A percentile compares a stretch with the other conserved stretches of the same genome.
Conservation (phyloP, 495 filamentous ascomycete genomes). For the Penicilliopsis zonata region DNA sequence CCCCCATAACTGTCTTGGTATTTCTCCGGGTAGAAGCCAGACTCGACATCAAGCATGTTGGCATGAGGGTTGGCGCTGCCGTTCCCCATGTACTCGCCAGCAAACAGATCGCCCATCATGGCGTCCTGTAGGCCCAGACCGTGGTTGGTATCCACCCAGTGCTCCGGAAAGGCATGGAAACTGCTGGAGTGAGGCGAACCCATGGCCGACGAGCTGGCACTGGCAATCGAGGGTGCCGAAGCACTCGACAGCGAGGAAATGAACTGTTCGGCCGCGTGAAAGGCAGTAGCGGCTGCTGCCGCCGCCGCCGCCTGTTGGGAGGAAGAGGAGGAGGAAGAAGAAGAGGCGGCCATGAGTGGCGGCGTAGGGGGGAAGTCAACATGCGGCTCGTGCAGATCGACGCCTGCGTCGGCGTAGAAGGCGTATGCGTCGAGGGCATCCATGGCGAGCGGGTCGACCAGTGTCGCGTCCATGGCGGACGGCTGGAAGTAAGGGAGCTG, state of each 20-base stretch:
- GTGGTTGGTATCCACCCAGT: slow-evolving; percentile 49
- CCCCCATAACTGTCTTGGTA: slow-evolving; percentile 55
- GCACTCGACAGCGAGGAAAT: slow-evolving; percentile 56
- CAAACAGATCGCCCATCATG: slow-evolving; percentile 47
- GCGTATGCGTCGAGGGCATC: slow-evolving; percentile 15
- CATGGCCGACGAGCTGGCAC: slow-evolving; percentile 66
- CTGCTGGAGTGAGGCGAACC: slow-evolving; percentile 67
- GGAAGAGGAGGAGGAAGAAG: slow-evolving; percentile 16
- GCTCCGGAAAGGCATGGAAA: slow-evolving; percentile 43
- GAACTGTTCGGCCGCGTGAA: slow-evolving; percentile 27
- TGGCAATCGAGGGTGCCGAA: slow-evolving; percentile 57
- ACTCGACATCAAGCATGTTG: slow-evolving; percentile 20
- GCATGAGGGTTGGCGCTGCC: too few relatives aligned
- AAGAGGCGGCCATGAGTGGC: slow-evolving; percentile 14
- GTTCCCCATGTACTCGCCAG: slow-evolving; percentile 36
- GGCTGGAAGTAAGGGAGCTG: slow-evolving; percentile 22
- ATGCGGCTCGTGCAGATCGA: slow-evolving; percentile 16
- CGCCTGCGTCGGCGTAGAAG: slow-evolving; percentile 17
- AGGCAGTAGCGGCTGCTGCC: slow-evolving; percentile 21
- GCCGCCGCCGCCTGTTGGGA: slow-evolving; percentile 24
- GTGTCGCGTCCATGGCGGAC: slow-evolving; percentile 22
- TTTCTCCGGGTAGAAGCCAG: slow-evolving; percentile 43
- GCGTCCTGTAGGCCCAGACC: slow-evolving; percentile 59
- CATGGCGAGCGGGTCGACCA: slow-evolving; percentile 22
- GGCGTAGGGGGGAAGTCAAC: slow-evolving; percentile 18